These are phyloP conservation scores for Leccinum subfulvum DNA, from an alignment of 1,284 basidiomycete species.

Conservation along the genomic window DNA sequence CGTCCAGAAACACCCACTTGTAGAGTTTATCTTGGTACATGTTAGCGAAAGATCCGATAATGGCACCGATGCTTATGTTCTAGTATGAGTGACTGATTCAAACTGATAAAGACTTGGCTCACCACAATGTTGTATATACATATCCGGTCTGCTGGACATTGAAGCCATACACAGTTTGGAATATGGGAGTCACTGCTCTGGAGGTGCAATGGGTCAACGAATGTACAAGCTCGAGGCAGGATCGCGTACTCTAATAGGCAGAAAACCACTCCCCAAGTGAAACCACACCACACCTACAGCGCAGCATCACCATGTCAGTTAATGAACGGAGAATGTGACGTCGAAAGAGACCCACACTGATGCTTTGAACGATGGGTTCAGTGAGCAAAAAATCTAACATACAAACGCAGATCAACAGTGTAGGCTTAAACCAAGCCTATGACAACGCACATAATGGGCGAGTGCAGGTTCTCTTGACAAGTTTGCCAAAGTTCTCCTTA, in stretches of 20 bases:
- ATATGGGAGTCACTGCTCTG: constrained; percentile 64
- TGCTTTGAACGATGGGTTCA: constrained; percentile 74
- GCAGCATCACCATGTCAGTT: neutral
- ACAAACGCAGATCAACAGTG: neutral
- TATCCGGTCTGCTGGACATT: constrained; percentile 62
- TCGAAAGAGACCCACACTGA: constrained; percentile 51
- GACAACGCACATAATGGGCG: constrained; percentile 59
- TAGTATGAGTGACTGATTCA: neutral
- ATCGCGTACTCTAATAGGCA: constrained; percentile 55
- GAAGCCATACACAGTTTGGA: constrained; percentile 63
- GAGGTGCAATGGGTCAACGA: neutral
- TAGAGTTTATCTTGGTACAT: constrained; percentile 72
- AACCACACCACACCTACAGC: constrained; percentile 67
- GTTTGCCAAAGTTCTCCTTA: constrained; percentile 46
- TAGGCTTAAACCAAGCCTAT: no score
- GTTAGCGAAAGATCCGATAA: constrained; percentile 57
- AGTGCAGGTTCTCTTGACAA: constrained; percentile 68
- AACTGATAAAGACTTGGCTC: constrained; percentile 26
- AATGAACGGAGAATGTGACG: neutral
- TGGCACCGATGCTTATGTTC: constrained; percentile 55
- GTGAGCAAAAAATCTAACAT: constrained; percentile 59
- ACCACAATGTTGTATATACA: constrained; percentile 61
- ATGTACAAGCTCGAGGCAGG: neutral
- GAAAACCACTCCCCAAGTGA: constrained; percentile 78
- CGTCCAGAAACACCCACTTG: constrained; percentile 39